Conservation (phyloP, 768 basidiomycete genomes). For the Kwoniella newhampshirensis region DNA sequence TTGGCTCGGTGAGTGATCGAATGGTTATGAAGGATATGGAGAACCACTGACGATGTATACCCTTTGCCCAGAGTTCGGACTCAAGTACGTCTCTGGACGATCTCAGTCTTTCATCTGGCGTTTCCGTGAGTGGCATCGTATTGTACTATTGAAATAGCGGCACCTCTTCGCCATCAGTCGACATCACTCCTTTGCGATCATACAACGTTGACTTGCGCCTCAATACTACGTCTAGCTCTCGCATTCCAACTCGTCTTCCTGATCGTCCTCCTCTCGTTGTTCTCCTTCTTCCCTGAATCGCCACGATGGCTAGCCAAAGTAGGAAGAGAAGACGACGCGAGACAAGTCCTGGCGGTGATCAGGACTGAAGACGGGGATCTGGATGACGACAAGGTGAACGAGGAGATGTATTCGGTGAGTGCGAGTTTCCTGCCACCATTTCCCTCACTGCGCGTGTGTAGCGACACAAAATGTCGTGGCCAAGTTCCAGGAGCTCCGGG, state of each 20-base stretch:
- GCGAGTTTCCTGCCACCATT: neutral
- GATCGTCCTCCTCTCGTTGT: constrained; percentile 22
- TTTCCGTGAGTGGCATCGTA: constrained; percentile 14
- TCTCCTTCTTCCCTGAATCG: constrained; percentile 38
- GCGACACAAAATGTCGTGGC: neutral
- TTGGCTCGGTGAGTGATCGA: constrained; percentile 29
- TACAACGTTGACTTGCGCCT: too few species aligned
- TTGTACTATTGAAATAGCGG: too few species aligned
- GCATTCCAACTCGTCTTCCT: constrained; percentile 42
- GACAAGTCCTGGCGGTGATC: constrained; percentile 18
- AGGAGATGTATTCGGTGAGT: constrained; percentile 27
- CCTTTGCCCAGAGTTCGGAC: constrained; percentile 10
- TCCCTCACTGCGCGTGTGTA: too few species aligned
- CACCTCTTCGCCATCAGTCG: too few species aligned
- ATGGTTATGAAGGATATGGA: too few species aligned
- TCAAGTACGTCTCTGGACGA: constrained; percentile 17
- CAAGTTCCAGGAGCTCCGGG: neutral
- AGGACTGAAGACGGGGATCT: constrained; percentile 14
- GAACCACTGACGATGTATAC: neutral
- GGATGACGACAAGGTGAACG: constrained; percentile 14
- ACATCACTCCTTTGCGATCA: too few species aligned
- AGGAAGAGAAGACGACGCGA: constrained; percentile 32
- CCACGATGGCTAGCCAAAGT: constrained; percentile 43
- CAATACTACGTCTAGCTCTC: constrained; percentile 25
- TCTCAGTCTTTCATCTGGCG: constrained; percentile 26